Percentiles rank a stretch among this genome's conserved stretches.
phyloP scores from a whole-genome alignment of 164 flowering plant genomes.

The Buxus sempervirens region DNA sequence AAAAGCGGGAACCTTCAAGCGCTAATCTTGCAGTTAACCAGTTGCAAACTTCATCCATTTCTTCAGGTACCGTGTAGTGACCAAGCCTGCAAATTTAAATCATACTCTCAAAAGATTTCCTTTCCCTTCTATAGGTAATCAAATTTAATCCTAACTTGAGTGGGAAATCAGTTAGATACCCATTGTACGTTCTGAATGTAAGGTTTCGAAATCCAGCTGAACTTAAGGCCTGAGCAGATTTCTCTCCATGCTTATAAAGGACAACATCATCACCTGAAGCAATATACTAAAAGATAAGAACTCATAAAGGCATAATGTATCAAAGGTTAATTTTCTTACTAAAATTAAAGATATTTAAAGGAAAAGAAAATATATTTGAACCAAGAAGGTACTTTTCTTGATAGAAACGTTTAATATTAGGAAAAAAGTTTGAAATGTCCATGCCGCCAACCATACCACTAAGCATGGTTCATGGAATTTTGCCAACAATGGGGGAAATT shows the following conservation, averaged over 20 bases:
- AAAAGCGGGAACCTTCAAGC: conserved; percentile 55
- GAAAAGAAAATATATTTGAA: no score
- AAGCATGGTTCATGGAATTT: no score
- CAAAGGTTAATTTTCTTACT: no score
- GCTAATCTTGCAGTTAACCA: conserved; percentile 73
- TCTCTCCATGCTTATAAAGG: conserved; percentile 50
- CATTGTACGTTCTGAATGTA: conserved; percentile 50
- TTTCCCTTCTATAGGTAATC: not conserved
- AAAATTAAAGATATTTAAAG: no score
- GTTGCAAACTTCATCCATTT: conserved; percentile 84
- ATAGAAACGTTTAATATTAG: no score
- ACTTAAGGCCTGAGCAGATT: conserved; percentile 44
- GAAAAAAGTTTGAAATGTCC: no score
- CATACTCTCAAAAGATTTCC: not conserved
- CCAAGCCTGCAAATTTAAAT: conserved; percentile 70
- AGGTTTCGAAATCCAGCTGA: conserved; percentile 54
- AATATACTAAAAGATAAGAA: not conserved
- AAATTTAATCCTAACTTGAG: not conserved
- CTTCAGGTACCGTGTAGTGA: conserved; percentile 86
- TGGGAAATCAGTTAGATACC: conserved; percentile 37
- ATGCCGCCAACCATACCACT: no score
- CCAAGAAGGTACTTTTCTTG: no score
- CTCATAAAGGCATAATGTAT: not conserved
- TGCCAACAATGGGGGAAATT: no score
- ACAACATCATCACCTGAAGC: conserved; percentile 66